Base-by-base conservation (phyloP, 805 yeast species). In the Nakazawaea peltata region DNA sequence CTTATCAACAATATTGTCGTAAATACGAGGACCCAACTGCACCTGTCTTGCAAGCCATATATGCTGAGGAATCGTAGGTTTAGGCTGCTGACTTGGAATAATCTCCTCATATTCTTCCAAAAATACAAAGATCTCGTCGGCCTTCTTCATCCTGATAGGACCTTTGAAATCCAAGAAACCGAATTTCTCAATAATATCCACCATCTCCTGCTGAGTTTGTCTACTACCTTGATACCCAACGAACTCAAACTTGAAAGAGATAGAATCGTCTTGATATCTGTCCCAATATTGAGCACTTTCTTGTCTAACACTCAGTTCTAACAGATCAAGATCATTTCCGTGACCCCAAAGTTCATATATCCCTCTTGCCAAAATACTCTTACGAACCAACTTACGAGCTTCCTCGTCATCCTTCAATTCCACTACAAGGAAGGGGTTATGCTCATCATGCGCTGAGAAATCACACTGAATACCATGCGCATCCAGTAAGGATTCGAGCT, bases 271-370 rank as follows among this genome's bases (percentile, higher is more conserved):
- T 21, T 27, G 13, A 33, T 30, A 30, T 45, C 45, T 5, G 44
- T 27, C 19, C 51, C 68, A 50, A 36, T 36, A 45, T 13, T 28
- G 39, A 10, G 15, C 25, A 28, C 57, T 59, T 41, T 48, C 63
- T 5, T 17, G 16, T 41, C 61, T 54, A 12, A 77, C 65, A 33
- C 59, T 60, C 9, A 53, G 57, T 49, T 87, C 96, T 26, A 88
- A 53, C 24, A 64, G 68, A 0, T 69, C 77, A 34, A 75, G 51
- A 4, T 65, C 60, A 0, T 42, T 40, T 1, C 92, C 96, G 33
- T 65, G 56, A 0, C 95, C 95, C 85, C 92, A 87, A 4, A 83
- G 56, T 47, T 88, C 95, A 52, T 85, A 92, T 22, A 90, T 75
- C 0, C 84, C 84, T 39, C 77, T 71, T 3, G 81, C 66, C 26